Base-by-base conservation (phyloP, 768 basidiomycete species). In the Chalciporus chontae region DNA sequence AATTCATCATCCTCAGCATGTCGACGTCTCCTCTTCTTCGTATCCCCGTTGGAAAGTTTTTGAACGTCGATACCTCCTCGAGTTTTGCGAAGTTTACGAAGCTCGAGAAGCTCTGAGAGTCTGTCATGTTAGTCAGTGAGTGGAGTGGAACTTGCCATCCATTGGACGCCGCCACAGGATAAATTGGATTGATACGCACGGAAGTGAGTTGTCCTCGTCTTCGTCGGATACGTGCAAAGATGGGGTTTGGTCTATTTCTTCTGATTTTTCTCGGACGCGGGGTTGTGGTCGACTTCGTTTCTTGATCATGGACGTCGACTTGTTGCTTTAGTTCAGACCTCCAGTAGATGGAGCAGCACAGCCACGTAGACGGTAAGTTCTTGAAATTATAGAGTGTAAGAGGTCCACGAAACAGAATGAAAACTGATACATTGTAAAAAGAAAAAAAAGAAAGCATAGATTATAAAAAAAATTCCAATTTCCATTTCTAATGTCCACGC, bases 41-140 rank as follows among this genome's bases (percentile, higher is more conserved):
- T 75, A 60, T 92, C 93, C 0, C 94, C 95, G 54, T 86, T 84
- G 65, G 85, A 90, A 13, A 99, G 72, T 62, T 87, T 94, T 42
- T 82, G 74, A 1, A 82, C 78, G 57, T 96, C 93, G 44, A 98
- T 96, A 2, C 94, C 95, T 61, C 84, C 80, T 48, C 89, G 73
- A 26, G 79, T 64, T 61, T 79, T 83, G 45, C 83, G 78, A 23
- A 94, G 71, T 63, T 85, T 92, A 40, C 92, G 78, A 23, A 96
- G 70, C 55, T 93, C 87, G 37, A 95, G 79, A 15, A 98, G 77
- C 46, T 95, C 92, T 55, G 87, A 80, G 23, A 95, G 69, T 47
- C 90, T 90, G 52, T 40, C 7, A 29, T 29, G 27, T 29, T 7
- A 29, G 27, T 29, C 27, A 29, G 13, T 13, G 29, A 31, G 29